Percentiles rank a stretch among this genome's conserved stretches.
Conservation (phyloP, 2,329 filamentous ascomycete genomes). For the Metarhizium album region DNA sequence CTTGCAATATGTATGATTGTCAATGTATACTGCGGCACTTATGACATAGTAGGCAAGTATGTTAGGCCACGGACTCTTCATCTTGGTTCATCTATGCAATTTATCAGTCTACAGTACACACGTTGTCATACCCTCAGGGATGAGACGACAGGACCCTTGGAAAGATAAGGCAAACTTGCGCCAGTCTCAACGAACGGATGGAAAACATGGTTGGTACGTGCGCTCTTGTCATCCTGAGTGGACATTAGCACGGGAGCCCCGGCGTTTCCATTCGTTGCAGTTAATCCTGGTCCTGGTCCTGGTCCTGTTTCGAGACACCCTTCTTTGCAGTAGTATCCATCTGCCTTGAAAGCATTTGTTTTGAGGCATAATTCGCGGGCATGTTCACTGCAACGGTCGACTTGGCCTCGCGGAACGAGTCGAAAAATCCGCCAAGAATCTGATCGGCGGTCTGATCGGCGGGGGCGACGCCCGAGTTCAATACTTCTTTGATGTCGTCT, state of each 20-base stretch:
- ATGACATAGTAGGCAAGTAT: too few relatives aligned
- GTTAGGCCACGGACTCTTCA: too few relatives aligned
- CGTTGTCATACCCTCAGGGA: too few relatives aligned
- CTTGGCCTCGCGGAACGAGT: constrained; percentile 33
- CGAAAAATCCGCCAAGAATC: constrained; percentile 35
- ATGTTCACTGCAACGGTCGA: constrained; percentile 36
- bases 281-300: background rate
- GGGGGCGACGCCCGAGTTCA: constrained; percentile 36
- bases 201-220: background rate
- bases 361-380: constrained; percentile 29
- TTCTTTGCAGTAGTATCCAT: too few relatives aligned
- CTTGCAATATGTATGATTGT: too few relatives aligned
- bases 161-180: background rate
- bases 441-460: constrained; percentile 32
- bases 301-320: background rate
- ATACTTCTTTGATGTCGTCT: constrained; percentile 37
- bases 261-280: background rate
- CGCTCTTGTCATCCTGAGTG: background rate
- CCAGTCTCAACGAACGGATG: background rate
- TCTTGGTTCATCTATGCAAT: too few relatives aligned
- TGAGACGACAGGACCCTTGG: background rate
- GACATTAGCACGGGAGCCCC: background rate
- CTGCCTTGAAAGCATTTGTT: constrained; percentile 9
- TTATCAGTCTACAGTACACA: too few relatives aligned
- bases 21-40: too few relatives aligned